phyloP scores from a whole-genome alignment of 2,329 filamentous ascomycete genomes.

The Pochonia chlamydosporia region DNA sequence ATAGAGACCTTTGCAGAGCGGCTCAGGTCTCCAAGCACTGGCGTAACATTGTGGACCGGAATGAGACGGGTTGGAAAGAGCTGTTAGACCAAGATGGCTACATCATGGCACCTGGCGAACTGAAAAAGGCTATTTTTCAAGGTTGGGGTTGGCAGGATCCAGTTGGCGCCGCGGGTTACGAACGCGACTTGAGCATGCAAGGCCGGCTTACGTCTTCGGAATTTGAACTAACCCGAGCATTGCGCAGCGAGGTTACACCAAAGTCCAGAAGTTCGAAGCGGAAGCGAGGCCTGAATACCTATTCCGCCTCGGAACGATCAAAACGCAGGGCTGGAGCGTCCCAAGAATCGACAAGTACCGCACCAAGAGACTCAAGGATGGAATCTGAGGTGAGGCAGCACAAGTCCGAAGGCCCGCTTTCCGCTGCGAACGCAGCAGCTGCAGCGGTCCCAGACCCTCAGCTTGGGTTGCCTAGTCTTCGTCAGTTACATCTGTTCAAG shows the following conservation, averaged over 20 bases:
- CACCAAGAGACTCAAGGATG: conserved; percentile 34
- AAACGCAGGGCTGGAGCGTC: conserved; percentile 45
- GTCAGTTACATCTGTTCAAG: conserved; percentile 89
- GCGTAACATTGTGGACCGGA: conserved; percentile 83
- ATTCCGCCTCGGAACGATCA: conserved; percentile 40
- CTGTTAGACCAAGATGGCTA: conserved; percentile 83
- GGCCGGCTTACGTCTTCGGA: conserved; percentile 48
- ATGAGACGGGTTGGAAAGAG: conserved; percentile 95
- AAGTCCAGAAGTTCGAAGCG: conserved; percentile 48
- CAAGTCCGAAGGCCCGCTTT: conserved; percentile 75
- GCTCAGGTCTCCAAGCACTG: conserved; percentile 93
- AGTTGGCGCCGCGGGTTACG: conserved; percentile 65
- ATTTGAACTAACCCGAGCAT: conserved; percentile 38
- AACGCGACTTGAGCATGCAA: conserved; percentile 68
- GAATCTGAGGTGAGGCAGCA: conserved; percentile 38
- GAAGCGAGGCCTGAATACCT: conserved; percentile 45
- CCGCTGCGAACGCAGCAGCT: conserved; percentile 79
- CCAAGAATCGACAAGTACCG: conserved; percentile 33
- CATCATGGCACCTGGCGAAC: conserved; percentile 69
- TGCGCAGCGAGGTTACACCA: conserved; percentile 35
- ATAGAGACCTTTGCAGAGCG: conserved; percentile 79
- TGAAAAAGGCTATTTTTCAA: conserved; percentile 79
- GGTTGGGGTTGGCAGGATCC: conserved; percentile 98
- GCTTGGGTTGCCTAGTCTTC: conserved; percentile 70
- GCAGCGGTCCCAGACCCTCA: conserved; percentile 75